phyloP scores from a whole-genome alignment of 352 stramenopile genomes.

The Phytophthora melonis region DNA sequence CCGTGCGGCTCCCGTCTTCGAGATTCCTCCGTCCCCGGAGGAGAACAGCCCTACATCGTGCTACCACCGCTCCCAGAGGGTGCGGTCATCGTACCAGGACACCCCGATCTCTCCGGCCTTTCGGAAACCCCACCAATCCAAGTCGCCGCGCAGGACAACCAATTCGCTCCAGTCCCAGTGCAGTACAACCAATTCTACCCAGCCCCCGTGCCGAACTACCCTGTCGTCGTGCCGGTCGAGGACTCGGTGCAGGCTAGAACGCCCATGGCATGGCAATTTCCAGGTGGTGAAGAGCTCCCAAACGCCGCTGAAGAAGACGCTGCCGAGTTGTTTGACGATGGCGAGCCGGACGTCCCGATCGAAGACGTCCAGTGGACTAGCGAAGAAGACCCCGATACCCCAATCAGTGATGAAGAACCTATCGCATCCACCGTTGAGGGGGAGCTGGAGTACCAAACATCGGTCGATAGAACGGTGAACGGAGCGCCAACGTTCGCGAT shows the following conservation, averaged over 20 bases:
- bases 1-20: not conserved
- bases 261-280: no score
- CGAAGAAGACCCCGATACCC: not conserved
- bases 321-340: not conserved
- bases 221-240: not conserved
- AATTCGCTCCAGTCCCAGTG: not conserved
- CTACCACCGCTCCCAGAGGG: not conserved
- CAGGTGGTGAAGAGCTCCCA: no score
- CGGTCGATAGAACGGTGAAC: no score
- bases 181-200: not conserved
- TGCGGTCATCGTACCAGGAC: not conserved
- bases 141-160: not conserved
- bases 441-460: no score
- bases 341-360: not conserved
- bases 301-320: not conserved
- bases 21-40: not conserved
- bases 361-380: not conserved
- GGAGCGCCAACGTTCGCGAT: no score
- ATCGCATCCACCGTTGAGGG: no score
- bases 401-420: not conserved
- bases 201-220: not conserved
- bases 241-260: not conserved
- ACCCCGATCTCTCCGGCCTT: not conserved
- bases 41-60: not conserved
- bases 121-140: not conserved